Conservation (phyloP, 495 filamentous ascomycete genomes). For the Penicillium antarcticum region DNA sequence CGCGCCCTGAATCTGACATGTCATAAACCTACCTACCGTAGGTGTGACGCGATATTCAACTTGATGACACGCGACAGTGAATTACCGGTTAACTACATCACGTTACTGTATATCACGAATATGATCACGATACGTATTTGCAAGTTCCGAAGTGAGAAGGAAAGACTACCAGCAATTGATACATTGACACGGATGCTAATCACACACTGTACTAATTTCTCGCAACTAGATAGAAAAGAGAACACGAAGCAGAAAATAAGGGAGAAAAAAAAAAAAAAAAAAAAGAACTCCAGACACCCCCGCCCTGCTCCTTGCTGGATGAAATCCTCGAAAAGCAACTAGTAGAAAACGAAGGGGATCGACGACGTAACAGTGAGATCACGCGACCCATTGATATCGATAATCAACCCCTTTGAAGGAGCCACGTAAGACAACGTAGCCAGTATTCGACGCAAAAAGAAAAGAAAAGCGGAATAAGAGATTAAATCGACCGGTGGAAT, state of each 20-base stretch:
- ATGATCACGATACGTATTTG: not conserved
- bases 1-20: too few relatives aligned
- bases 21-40: too few relatives aligned
- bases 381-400: not conserved
- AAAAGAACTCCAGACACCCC: constrained; percentile 24
- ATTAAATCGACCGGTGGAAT: constrained; percentile 7
- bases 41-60: too few relatives aligned
- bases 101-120: not conserved
- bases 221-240: constrained; percentile 1
- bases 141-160: not conserved
- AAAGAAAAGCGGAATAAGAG: constrained; percentile 5
- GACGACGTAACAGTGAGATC: not conserved
- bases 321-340: constrained; percentile 11
- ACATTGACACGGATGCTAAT: constrained; percentile 1
- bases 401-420: not conserved
- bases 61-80: too few relatives aligned
- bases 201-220: constrained; percentile 9
- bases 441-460: not conserved
- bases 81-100: not conserved
- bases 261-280: constrained; percentile 10
- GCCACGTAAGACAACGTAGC: not conserved
- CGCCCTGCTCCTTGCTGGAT: constrained; percentile 36
- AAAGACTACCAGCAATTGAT: not conserved
- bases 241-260: constrained; percentile 1
- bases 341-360: constrained; percentile 1